Conservation (phyloP, 108 stramenopile species). For the Stephanodiscus minutulus region DNA sequence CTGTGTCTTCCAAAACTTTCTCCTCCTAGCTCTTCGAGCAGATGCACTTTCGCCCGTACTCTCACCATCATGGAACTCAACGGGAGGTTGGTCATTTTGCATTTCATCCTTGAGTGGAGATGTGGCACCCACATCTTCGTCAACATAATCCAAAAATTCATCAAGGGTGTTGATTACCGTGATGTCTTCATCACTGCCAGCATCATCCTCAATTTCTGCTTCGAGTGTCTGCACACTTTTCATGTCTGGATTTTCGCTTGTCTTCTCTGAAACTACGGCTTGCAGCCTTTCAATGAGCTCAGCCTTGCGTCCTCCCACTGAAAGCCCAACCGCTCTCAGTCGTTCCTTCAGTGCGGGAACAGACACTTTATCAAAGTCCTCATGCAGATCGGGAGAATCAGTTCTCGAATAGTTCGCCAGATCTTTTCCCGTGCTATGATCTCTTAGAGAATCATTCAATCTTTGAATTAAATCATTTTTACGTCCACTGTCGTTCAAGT, state of each 20-base stretch:
- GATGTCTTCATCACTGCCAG: neutral
- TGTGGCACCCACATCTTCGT: neutral
- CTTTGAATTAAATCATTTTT: slow-evolving; percentile 55
- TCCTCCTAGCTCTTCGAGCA: slow-evolving; percentile 28
- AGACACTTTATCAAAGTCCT: slow-evolving; percentile 20
- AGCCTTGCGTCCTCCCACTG: slow-evolving; percentile 51
- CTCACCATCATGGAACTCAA: neutral
- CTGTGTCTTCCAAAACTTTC: slow-evolving; percentile 45
- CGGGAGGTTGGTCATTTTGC: neutral
- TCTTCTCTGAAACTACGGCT: neutral
- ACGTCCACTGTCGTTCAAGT: slow-evolving; percentile 46
- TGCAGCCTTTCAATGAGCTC: slow-evolving; percentile 47
- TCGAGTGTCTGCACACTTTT: neutral
- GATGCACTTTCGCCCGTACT: slow-evolving; percentile 4
- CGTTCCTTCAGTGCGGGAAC: slow-evolving; percentile 48
- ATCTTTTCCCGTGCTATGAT: neutral
- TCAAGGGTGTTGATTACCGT: neutral
- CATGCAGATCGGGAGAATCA: neutral
- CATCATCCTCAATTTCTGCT: neutral
- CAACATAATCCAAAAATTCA: neutral
- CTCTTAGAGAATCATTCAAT: slow-evolving; percentile 24
- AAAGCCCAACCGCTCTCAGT: slow-evolving; percentile 28
- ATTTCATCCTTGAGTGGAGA: neutral
- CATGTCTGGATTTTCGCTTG: neutral
- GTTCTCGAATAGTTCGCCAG: too few species aligned